Conservation (phyloP, 2,329 filamentous ascomycete genomes). For the Cladobotryum mycophilum region DNA sequence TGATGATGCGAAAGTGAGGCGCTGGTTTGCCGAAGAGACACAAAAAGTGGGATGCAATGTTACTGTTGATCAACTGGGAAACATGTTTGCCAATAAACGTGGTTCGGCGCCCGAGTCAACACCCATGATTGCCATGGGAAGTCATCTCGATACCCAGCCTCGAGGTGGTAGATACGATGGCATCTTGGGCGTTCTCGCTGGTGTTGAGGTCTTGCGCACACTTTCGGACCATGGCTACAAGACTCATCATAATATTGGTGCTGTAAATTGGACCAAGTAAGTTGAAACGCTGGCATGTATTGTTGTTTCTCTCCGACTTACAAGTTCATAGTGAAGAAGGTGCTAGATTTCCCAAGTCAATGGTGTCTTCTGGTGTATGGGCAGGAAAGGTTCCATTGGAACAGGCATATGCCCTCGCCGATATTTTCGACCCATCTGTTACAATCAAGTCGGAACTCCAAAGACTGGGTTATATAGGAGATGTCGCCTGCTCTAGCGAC, state of each 20-base stretch:
- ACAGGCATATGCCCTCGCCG: constrained; percentile 57
- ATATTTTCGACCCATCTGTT: constrained; percentile 31
- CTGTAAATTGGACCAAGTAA: constrained; percentile 73
- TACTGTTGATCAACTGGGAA: constrained; percentile 71
- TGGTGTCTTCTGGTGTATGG: constrained; percentile 75
- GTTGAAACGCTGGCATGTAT: constrained; percentile 3
- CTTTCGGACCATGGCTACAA: constrained; percentile 58
- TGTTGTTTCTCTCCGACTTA: neutral
- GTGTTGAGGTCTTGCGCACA: constrained; percentile 63
- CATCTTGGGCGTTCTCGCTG: constrained; percentile 67
- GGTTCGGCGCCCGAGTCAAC: constrained; percentile 52
- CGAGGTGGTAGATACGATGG: constrained; percentile 66
- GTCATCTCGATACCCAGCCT: constrained; percentile 62
- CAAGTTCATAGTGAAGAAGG: constrained; percentile 60
- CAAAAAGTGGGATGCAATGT: constrained; percentile 59
- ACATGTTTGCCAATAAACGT: constrained; percentile 65
- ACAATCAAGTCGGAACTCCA: constrained; percentile 46
- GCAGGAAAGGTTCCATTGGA: constrained; percentile 59
- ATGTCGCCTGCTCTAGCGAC: constrained; percentile 13
- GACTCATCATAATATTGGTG: constrained; percentile 65
- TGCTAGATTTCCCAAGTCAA: constrained; percentile 69
- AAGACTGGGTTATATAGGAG: constrained; percentile 52
- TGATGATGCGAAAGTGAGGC: constrained; percentile 64
- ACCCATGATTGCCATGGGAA: constrained; percentile 61
- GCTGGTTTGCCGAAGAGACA: constrained; percentile 68